phyloP scores from a whole-genome alignment of 495 filamentous ascomycete species.

The Lasiosphaeris hirsuta region DNA sequence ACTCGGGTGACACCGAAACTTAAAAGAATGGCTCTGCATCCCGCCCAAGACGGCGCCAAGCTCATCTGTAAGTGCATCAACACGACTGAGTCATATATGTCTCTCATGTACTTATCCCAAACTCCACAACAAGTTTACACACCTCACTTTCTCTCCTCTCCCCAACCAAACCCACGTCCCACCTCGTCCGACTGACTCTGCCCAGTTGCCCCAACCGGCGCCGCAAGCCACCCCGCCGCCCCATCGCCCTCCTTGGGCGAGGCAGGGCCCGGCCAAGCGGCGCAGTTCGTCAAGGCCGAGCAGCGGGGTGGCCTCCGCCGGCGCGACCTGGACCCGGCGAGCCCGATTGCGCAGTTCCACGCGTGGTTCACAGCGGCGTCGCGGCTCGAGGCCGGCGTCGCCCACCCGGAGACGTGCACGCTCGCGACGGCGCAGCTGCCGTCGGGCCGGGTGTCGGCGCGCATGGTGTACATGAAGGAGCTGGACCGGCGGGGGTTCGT shows the following conservation, averaged over 20 bases:
- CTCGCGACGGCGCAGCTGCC: constrained; percentile 85
- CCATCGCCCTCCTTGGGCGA: constrained; percentile 14
- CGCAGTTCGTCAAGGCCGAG: constrained; percentile 55
- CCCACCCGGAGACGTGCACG: constrained; percentile 72
- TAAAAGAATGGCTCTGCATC: constrained; percentile 47
- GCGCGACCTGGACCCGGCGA: constrained; percentile 48
- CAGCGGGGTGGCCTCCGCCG: constrained; percentile 45
- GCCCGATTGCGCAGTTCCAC: constrained; percentile 80
- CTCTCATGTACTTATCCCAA: neutral
- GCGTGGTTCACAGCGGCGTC: constrained; percentile 76
- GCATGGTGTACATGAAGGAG: constrained; percentile 90
- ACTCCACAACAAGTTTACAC: constrained; percentile 39
- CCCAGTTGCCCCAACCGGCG: constrained; percentile 40
- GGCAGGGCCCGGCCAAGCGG: constrained; percentile 46
- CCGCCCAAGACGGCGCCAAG: constrained; percentile 39
- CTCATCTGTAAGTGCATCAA: constrained; percentile 47
- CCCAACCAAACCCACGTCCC: neutral
- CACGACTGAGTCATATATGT: neutral
- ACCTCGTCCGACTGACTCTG: constrained; percentile 3
- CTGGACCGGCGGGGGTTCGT: constrained; percentile 78
- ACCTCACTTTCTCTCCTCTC: constrained; percentile 27
- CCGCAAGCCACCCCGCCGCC: constrained; percentile 1
- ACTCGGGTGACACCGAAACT: neutral
- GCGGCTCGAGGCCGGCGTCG: constrained; percentile 45
- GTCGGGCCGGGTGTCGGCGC: constrained; percentile 76